phyloP scores from a whole-genome alignment of 2,329 filamentous ascomycete genomes.

The Fusarium cicatricum region DNA sequence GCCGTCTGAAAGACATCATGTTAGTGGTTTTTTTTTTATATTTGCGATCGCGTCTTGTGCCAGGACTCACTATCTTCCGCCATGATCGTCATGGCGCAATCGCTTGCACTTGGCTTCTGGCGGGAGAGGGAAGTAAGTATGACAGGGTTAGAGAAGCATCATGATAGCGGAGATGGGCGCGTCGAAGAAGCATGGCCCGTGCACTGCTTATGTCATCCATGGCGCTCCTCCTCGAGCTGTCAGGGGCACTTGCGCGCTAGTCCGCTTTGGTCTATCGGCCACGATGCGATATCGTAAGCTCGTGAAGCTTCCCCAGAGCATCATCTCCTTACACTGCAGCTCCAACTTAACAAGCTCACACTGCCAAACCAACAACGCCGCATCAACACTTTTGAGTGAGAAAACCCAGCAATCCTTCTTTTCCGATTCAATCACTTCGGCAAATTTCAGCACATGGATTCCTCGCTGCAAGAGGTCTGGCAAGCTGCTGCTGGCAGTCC shows the following conservation, averaged over 20 bases:
- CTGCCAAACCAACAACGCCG: conserved; percentile 10
- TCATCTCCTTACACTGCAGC: conserved; percentile 30
- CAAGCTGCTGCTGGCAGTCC: conserved; percentile 88
- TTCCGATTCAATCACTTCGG: neutral
- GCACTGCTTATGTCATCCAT: conserved; percentile 45
- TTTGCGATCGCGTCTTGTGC: neutral
- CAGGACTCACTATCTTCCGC: conserved; percentile 39
- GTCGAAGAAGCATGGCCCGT: conserved; percentile 31
- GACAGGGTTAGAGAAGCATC: conserved; percentile 25
- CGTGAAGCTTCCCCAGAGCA: conserved; percentile 41
- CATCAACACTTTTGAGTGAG: neutral
- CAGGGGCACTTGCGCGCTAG: conserved; percentile 38
- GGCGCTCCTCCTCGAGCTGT: neutral
- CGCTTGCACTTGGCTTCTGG: conserved; percentile 1
- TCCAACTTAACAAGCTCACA: conserved; percentile 7
- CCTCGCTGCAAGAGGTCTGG: conserved; percentile 89
- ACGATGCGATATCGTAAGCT: conserved; percentile 46
- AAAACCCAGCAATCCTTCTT: too few species aligned
- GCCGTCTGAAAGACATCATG: conserved; percentile 49
- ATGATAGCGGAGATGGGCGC: conserved; percentile 37
- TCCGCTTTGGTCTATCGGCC: conserved; percentile 45
- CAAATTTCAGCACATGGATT: conserved; percentile 68
- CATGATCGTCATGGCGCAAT: conserved; percentile 24
- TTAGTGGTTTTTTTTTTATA: conserved; percentile 1
- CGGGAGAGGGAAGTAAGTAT: conserved; percentile 25